Evolutionary conservation across 2,329 filamentous ascomycete genomes (phyloP), one percentile per base, ranked within the genome.

Genomic region (Davidsoniella virescens): DNA sequence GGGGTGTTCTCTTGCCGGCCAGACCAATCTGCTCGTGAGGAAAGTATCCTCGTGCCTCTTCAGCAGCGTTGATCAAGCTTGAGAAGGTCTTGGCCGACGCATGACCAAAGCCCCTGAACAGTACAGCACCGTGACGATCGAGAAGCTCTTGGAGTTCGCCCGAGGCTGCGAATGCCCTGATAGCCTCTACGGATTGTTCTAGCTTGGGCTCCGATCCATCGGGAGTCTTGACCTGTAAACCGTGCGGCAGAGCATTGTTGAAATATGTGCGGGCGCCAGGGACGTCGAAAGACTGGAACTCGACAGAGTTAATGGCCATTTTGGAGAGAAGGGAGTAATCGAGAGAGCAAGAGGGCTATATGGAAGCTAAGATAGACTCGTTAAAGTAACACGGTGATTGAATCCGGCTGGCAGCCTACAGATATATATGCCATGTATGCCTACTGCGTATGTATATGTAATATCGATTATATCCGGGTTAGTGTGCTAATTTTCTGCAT

Each of bases 11-110:
- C 12, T 57, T 57, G 2, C 55, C 55, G 18, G 55, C 55, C 44
- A 57, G 46, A 8, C 47, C 47, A 49, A 49, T 43, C 47, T 49
- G 47, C 40, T 61, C 66, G 68, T 68, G 50, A 5, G 53, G 54
- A 14, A 12, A 26, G n/a, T 54, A 53, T 12, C 53, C 53, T 5
- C 53, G 51, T 9, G 43, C 53, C 23, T 51, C 39, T 18, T 55
- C 54, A 1, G 48, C 53, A 1, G 53, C 54, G 9, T 52, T 52
- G 5, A 56, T 47, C 14, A 56, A 39, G 25, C 50, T 49, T 2
- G 57, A 55, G 16, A 58, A 58, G 14, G 55, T 58, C 37, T 55
- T 52, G 3, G 54, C 52, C 3, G 50, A 54, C 4, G 54, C 38
- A 18, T 47, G 20, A 2, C 54, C 54, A 9, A 49, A 48, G 3